These are phyloP conservation scores for Pholiota molesta DNA, from an alignment of 768 basidiomycete genomes.

Conservation along the genomic window DNA sequence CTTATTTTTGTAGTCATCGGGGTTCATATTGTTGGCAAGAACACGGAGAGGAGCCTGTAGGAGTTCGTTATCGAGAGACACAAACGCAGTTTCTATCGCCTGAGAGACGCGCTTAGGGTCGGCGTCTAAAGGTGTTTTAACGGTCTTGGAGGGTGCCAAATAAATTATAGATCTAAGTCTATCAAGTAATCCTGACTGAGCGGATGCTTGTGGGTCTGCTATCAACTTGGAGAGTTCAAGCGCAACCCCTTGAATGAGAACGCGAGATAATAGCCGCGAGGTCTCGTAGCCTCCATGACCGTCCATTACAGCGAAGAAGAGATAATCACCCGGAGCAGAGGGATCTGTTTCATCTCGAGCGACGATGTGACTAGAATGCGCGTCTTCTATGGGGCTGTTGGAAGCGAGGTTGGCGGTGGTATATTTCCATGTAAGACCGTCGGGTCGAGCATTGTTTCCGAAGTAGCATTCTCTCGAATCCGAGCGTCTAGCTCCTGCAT, in stretches of 20 bases:
- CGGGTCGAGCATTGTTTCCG: conserved; percentile 49
- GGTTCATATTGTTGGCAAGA: conserved; percentile 59
- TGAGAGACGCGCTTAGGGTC: conserved; percentile 58
- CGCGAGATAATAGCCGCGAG: conserved; percentile 78
- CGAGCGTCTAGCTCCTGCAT: conserved; percentile 57
- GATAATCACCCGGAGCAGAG: conserved; percentile 65
- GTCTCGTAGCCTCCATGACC: conserved; percentile 89
- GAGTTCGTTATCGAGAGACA: conserved; percentile 84
- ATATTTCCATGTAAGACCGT: conserved; percentile 71
- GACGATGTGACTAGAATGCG: conserved; percentile 72
- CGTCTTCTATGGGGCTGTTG: conserved; percentile 93
- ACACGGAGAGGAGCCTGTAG: conserved; percentile 76
- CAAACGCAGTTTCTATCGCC: conserved; percentile 79
- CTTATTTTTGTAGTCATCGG: conserved; percentile 51
- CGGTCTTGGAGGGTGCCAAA: conserved; percentile 30
- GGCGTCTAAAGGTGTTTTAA: conserved; percentile 28
- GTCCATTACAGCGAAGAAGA: conserved; percentile 91
- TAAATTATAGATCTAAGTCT: conserved; percentile 43
- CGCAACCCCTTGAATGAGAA: conserved; percentile 83
- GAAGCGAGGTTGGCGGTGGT: conserved; percentile 80
- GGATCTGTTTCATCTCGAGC: conserved; percentile 62
- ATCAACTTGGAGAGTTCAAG: conserved; percentile 68
- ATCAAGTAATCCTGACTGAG: conserved; percentile 36
- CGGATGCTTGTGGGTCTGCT: conserved; percentile 32
- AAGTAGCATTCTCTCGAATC: conserved; percentile 55